phyloP scores from a whole-genome alignment of 257 asterid species.

The Craterostigma plantagineum region DNA sequence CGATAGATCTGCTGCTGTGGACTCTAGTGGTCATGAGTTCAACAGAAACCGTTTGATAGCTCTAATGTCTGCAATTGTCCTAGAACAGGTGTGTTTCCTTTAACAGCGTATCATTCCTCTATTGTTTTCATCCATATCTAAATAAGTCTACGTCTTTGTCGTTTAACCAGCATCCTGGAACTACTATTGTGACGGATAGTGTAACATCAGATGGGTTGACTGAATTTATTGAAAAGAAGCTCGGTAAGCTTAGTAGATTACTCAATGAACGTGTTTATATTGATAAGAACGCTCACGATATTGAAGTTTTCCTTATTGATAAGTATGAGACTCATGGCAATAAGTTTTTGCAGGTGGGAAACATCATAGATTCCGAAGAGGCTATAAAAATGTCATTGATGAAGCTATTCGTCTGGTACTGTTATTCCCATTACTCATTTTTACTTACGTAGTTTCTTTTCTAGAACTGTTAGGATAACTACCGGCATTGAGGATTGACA shows the following conservation, averaged over 20 bases:
- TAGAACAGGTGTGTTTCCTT: constrained; percentile 63
- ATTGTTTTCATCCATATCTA: constrained; percentile 10
- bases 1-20: constrained; percentile 96
- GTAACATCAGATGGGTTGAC: constrained; percentile 98
- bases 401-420: constrained; percentile 91
- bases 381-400: constrained; percentile 97
- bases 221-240: constrained; percentile 73
- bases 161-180: constrained; percentile 95
- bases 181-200: constrained; percentile 90
- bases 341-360: constrained; percentile 51
- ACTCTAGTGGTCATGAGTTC: constrained; percentile 74
- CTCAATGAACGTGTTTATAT: constrained; percentile 6
- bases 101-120: constrained; percentile 7
- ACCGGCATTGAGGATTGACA: not conserved
- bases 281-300: constrained; percentile 10
- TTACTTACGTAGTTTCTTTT: not conserved
- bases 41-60: constrained; percentile 95
- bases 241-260: constrained; percentile 37
- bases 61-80: constrained; percentile 76
- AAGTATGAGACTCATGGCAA: too few species aligned
- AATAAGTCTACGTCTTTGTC: constrained; percentile 9
- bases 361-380: constrained; percentile 95
- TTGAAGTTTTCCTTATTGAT: not conserved
- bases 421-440: not conserved
- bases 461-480: too few species aligned